Evolutionary conservation across 78 protist species (phyloP).

Genomic region (Dictyostelium intermedium): DNA sequence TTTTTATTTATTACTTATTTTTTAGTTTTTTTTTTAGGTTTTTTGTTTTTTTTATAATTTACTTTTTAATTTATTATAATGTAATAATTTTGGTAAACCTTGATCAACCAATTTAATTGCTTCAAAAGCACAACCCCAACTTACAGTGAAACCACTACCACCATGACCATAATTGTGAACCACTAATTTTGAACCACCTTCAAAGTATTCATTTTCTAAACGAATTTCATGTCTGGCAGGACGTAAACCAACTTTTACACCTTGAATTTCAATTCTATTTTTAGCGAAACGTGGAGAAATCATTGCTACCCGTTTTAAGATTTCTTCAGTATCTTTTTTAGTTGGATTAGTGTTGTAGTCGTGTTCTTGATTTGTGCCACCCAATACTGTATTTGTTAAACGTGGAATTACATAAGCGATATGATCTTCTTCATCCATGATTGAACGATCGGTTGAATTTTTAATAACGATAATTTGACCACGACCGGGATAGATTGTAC

Average conservation of each 20-base stretch:
- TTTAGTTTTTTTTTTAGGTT: too few relatives aligned
- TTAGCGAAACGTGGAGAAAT: slow-evolving; percentile 45
- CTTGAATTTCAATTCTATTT: slow-evolving; percentile 46
- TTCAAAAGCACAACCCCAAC: slow-evolving; percentile 79
- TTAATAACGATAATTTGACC: slow-evolving; percentile 70
- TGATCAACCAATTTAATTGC: neutral
- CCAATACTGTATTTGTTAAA: slow-evolving; percentile 44
- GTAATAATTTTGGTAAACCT: neutral
- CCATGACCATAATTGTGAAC: slow-evolving; percentile 82
- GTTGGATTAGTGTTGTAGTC: slow-evolving; percentile 35
- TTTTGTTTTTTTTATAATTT: slow-evolving; percentile 2
- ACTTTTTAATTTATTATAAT: neutral
- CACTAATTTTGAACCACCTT: slow-evolving; percentile 54
- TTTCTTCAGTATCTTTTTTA: slow-evolving; percentile 57
- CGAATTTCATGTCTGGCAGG: slow-evolving; percentile 65
- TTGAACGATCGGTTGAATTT: slow-evolving; percentile 17
- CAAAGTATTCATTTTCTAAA: slow-evolving; percentile 49
- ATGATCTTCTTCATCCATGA: slow-evolving; percentile 71
- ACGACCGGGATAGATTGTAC: slow-evolving; percentile 45
- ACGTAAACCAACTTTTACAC: slow-evolving; percentile 70
- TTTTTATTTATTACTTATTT: too few relatives aligned
- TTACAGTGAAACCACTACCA: slow-evolving; percentile 80
- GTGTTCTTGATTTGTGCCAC: slow-evolving; percentile 62
- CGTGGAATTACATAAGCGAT: slow-evolving; percentile 67
- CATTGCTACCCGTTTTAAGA: slow-evolving; percentile 44